A percentile compares a stretch with the other conserved stretches of the same genome.
These are phyloP conservation scores for Cornus controversa DNA, from an alignment of 148 eudicot species.

Conservation along the genomic window DNA sequence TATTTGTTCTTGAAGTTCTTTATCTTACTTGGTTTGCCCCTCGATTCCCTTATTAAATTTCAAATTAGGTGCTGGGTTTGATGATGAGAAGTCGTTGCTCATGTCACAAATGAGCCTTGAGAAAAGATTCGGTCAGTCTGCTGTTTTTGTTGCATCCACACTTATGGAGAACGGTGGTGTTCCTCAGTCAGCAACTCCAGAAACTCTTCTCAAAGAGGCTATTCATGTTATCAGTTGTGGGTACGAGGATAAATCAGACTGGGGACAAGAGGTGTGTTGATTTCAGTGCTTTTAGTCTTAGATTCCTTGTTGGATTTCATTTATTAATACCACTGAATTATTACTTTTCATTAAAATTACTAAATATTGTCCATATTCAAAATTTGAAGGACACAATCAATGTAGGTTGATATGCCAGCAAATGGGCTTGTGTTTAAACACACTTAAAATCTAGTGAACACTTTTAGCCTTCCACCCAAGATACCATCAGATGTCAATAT, in stretches of 20 bases:
- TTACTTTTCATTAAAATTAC: no score
- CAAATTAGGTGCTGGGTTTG: conserved; percentile 55
- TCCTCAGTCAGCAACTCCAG: conserved; percentile 64
- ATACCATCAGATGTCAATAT: neutral
- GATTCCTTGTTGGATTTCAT: neutral
- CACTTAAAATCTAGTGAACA: neutral
- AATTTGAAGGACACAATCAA: no score
- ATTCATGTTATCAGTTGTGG: conserved; percentile 92
- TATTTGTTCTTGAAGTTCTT: neutral
- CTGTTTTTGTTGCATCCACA: conserved; percentile 75
- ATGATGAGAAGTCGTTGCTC: conserved; percentile 61
- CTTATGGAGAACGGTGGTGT: conserved; percentile 93
- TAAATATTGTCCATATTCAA: no score
- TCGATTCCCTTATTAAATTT: neutral
- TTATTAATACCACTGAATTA: neutral
- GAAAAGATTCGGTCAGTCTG: conserved; percentile 73
- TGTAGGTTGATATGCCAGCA: neutral
- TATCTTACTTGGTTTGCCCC: neutral
- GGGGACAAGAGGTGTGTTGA: conserved; percentile 69
- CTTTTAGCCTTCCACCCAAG: neutral
- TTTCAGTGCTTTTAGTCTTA: neutral
- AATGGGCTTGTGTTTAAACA: neutral
- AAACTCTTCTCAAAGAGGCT: conserved; percentile 77
- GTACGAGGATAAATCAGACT: conserved; percentile 75
- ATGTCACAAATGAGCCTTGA: conserved; percentile 67